These are phyloP conservation scores for Pugionium cornutum DNA, from an alignment of 345 rosid species.

Conservation along the genomic window DNA sequence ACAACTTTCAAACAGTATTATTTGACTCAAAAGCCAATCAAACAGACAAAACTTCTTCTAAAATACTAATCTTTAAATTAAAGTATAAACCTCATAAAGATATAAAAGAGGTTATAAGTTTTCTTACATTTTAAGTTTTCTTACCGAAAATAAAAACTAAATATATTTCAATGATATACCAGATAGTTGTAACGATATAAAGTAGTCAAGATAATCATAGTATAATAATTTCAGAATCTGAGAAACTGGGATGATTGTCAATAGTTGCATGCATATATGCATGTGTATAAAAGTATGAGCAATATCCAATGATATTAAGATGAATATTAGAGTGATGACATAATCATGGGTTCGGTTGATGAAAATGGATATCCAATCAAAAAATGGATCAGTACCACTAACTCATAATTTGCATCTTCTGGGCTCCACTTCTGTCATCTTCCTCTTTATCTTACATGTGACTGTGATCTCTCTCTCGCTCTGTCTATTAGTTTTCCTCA, in stretches of 20 bases:
- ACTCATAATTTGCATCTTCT: constrained; percentile 26
- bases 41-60: not conserved
- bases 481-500: not conserved
- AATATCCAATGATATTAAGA: not conserved
- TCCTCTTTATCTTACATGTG: constrained; percentile 38
- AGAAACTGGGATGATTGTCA: not conserved
- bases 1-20: constrained; percentile 4
- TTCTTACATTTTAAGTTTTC: not conserved
- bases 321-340: constrained; percentile 30
- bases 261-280: constrained; percentile 23
- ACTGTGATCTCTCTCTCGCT: constrained; percentile 3
- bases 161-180: not conserved
- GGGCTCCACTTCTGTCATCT: constrained; percentile 17
- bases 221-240: not conserved
- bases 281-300: not conserved
- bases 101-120: not conserved
- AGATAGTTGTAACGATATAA: not conserved
- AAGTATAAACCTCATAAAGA: not conserved
- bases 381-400: constrained; percentile 31
- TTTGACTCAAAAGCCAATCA: constrained; percentile 11
- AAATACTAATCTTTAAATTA: not conserved
- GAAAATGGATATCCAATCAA: constrained; percentile 33
- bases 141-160: not conserved
- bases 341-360: constrained; percentile 34
- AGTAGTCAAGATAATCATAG: not conserved